Evolutionary conservation across 768 basidiomycete species (phyloP).

Genomic region (Agaricus sinodeliciosus): DNA sequence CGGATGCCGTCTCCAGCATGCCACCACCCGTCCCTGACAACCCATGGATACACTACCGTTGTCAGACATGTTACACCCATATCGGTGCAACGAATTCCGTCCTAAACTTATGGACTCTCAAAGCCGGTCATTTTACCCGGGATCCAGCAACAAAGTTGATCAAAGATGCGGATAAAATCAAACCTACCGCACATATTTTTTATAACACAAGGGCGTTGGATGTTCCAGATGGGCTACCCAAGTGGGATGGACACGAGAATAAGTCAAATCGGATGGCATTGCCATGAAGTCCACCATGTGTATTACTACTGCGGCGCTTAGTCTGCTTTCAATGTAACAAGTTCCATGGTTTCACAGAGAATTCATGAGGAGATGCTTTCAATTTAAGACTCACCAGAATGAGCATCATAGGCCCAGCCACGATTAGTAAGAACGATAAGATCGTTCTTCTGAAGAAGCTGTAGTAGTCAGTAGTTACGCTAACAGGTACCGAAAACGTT

Average conservation of each 20-base stretch:
- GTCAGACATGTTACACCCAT: conserved; percentile 49
- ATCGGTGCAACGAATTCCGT: conserved; percentile 49
- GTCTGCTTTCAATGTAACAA: too few relatives aligned
- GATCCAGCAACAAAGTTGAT: conserved; percentile 36
- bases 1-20: conserved; percentile 25
- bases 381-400: too few relatives aligned
- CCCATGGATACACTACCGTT: conserved; percentile 53
- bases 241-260: conserved; percentile 62
- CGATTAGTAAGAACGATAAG: too few relatives aligned
- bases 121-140: conserved; percentile 49
- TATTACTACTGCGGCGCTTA: too few relatives aligned
- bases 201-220: conserved; percentile 58
- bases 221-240: conserved; percentile 46
- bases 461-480: too few relatives aligned
- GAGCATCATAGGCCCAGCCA: too few relatives aligned
- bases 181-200: conserved; percentile 62
- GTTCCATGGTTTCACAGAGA: too few relatives aligned
- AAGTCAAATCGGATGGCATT: conserved; percentile 23
- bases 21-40: conserved; percentile 26
- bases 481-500: too few relatives aligned
- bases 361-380: too few relatives aligned
- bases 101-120: conserved; percentile 44
- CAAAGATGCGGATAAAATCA: conserved; percentile 45
- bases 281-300: too few relatives aligned
- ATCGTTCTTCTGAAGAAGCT: too few relatives aligned